Base-by-base conservation (phyloP, 2,329 filamentous ascomycete genomes). In the Emericellopsis cladophorae region DNA sequence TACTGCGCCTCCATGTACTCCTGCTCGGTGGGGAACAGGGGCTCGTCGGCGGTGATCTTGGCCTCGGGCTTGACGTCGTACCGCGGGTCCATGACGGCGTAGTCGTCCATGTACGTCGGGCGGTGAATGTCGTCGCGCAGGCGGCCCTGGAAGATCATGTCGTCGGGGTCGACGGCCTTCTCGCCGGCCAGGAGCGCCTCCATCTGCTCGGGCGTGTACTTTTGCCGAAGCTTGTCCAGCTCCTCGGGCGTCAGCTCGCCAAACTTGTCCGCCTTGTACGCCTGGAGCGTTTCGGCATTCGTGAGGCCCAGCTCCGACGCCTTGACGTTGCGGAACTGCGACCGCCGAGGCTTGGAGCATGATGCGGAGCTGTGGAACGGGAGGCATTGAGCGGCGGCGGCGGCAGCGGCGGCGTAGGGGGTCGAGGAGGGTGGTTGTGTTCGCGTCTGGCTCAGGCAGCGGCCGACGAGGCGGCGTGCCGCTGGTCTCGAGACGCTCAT, bases 121-220 rank as follows among this genome's bases (percentile, higher is more conserved):
- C 70, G 68, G 68, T 85, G 84, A 8, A 79, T 72, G 56, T 94
- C 88, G 41, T 67, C 71, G 45, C 87, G 79, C 50, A 84, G 60
- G 35, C 76, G 71, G 48, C 81, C 84, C 62, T 92, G 83, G 29
- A 76, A 68, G 34, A 81, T 70, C 55, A 95, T 57, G 60, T 96
- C 86, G 48, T 78, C 68, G 9, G 81, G 66, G 54, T 83, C 72
- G 57, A 95, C 79, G 49, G 83, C 77, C 45, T 73, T 66, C 62
- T 95, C 89, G 51, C 82, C 88, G 37, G 84, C 83, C 62, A 84
- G 72, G 56, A 96, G 78, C 43, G 88, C 86, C 42, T 76, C 78
- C 50, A 93, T 70, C 65, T 96, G 90, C 57, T 82, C 77, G 14
- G 80, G 72, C 0, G 86, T 84, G 67, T 95, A 96, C 51, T 74